Percentiles rank a stretch among this genome's conserved stretches.
Evolutionary conservation across 495 filamentous ascomycete genomes (phyloP).

Genomic region (Lophiotrema nucula): DNA sequence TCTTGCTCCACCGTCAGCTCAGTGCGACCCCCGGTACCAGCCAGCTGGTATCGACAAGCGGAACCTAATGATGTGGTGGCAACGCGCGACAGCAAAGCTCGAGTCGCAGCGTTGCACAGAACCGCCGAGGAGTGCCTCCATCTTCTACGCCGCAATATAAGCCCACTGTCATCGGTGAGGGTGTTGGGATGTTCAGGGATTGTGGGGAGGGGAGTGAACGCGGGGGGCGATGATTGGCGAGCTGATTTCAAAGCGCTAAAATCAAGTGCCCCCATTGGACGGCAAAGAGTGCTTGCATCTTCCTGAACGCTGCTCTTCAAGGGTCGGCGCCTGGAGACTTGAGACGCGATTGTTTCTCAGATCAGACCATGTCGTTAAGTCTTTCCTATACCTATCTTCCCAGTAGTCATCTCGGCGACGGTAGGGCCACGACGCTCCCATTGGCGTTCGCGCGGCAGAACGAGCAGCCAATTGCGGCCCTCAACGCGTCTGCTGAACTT

Average conservation of each 20-base stretch:
- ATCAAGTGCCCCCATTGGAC: conserved; percentile 3
- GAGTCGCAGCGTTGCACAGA: neutral
- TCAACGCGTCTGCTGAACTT: too few species aligned
- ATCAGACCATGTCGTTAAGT: neutral
- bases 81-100: neutral
- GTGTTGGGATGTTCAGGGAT: neutral
- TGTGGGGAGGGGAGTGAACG: neutral
- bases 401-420: too few species aligned
- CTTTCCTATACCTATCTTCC: neutral
- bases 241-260: conserved; percentile 16
- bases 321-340: neutral
- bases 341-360: neutral
- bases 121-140: neutral
- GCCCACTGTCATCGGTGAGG: neutral
- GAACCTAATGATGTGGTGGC: conserved; percentile 15
- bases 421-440: too few species aligned
- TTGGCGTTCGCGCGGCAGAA: too few species aligned
- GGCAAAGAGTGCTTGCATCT: conserved; percentile 1
- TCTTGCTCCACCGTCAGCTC: neutral
- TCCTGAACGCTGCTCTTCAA: neutral
- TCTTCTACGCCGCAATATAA: neutral
- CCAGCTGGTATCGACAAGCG: neutral
- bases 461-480: too few species aligned
- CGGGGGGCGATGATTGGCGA: conserved; percentile 1
- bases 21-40: neutral